Percentiles rank a stretch among this genome's conserved stretches.
phyloP scores from a whole-genome alignment of 495 filamentous ascomycete species.

The Chaetomium cochliodes region DNA sequence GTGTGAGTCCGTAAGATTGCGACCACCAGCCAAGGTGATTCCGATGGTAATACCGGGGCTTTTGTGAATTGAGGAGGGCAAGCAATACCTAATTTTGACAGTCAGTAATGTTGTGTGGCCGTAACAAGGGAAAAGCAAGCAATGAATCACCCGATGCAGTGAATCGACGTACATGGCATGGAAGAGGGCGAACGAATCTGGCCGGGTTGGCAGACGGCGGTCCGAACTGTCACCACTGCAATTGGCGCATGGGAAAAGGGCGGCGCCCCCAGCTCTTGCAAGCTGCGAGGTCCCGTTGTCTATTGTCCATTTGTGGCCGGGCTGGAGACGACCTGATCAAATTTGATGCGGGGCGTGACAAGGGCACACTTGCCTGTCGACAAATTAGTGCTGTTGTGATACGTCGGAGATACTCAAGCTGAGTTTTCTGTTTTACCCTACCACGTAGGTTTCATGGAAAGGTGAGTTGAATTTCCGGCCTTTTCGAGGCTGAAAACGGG shows the following conservation, averaged over 20 bases:
- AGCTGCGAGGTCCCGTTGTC: background rate
- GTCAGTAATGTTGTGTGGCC: background rate
- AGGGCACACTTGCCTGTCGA: background rate
- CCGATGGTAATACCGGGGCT: background rate
- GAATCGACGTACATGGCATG: no score
- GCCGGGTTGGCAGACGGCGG: no score
- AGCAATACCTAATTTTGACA: no score
- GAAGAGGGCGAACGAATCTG: no score
- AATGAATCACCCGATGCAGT: background rate
- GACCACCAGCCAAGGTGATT: background rate
- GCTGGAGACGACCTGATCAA: no score
- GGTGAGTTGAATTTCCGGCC: no score
- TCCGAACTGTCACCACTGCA: background rate
- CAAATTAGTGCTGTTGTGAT: background rate
- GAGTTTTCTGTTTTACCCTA: no score
- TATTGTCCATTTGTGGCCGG: background rate
- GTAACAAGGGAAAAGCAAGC: background rate
- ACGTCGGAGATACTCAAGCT: background rate
- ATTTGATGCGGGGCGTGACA: background rate
- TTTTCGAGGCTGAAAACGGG: no score
- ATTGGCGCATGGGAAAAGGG: background rate
- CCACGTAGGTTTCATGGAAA: no score
- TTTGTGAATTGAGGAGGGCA: background rate
- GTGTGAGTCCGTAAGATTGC: background rate
- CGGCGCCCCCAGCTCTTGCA: background rate